These are phyloP conservation scores for Colletotrichum sp. DNA, from an alignment of 2,329 filamentous ascomycete species.

Conservation along the genomic window DNA sequence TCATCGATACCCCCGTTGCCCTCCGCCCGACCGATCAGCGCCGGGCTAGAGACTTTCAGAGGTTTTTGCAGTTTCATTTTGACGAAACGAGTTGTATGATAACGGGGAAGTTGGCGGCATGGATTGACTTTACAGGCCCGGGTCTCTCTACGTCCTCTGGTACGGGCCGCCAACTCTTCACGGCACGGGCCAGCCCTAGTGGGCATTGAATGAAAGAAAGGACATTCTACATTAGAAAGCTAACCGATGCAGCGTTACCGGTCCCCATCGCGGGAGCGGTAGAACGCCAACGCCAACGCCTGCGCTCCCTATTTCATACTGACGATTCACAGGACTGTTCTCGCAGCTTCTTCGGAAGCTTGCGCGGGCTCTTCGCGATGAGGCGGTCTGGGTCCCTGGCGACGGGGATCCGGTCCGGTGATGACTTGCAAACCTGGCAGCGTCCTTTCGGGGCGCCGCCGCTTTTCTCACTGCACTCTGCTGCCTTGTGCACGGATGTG, in stretches of 20 bases:
- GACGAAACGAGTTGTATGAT: slow-evolving; percentile 17
- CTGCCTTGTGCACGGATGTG: slow-evolving; percentile 50
- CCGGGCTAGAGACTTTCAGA: background rate
- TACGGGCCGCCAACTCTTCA: background rate
- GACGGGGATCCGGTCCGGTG: background rate
- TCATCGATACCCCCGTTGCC: slow-evolving; percentile 10
- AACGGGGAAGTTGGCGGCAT: background rate
- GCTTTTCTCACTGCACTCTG: slow-evolving; percentile 59
- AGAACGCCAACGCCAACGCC: background rate
- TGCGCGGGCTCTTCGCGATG: background rate
- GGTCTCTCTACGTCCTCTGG: background rate
- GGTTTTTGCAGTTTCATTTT: background rate
- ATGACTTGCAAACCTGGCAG: slow-evolving; percentile 22
- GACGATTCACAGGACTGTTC: background rate
- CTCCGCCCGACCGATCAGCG: background rate
- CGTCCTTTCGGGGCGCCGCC: slow-evolving; percentile 26
- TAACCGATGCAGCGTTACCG: slow-evolving; percentile 35
- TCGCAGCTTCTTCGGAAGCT: background rate
- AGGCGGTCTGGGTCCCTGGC: background rate
- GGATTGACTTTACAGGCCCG: slow-evolving; percentile 6
- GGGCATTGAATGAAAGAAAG: background rate
- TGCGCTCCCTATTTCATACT: background rate
- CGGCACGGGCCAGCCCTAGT: slow-evolving; percentile 12
- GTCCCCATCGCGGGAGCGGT: background rate
- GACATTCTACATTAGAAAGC: slow-evolving; percentile 8